Evolutionary conservation across 768 basidiomycete genomes (phyloP).

Genomic region (Auriscalpium vulgare): DNA sequence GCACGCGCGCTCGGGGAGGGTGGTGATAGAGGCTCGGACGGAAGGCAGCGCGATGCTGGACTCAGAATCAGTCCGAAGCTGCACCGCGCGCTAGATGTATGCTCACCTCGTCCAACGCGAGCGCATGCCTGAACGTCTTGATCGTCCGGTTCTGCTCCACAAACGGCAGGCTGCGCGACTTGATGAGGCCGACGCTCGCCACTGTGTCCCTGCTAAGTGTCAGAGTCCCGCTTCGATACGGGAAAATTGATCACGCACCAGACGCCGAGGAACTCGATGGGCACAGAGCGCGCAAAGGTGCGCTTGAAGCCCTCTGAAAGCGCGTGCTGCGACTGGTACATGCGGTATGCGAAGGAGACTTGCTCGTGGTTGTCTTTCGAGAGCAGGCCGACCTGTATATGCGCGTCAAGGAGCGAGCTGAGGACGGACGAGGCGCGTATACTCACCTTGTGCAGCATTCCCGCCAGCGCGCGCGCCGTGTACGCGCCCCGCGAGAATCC

Average conservation of each 20-base stretch:
- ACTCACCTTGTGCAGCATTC: conserved; percentile 59
- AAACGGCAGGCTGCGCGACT: conserved; percentile 56
- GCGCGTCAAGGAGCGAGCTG: neutral
- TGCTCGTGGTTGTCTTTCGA: conserved; percentile 61
- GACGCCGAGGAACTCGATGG: conserved; percentile 73
- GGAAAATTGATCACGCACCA: conserved; percentile 37
- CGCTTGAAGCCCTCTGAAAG: conserved; percentile 63
- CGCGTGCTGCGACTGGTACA: conserved; percentile 41
- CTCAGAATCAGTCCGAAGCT: neutral
- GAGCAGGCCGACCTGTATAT: conserved; percentile 57
- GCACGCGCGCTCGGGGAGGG: conserved; percentile 14
- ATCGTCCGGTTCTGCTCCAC: conserved; percentile 56
- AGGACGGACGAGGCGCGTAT: neutral
- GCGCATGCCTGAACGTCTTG: conserved; percentile 67
- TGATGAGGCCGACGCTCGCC: conserved; percentile 62
- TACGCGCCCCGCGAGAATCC: conserved; percentile 77
- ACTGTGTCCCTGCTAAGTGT: conserved; percentile 60
- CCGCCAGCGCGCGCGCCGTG: conserved; percentile 65
- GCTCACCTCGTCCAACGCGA: conserved; percentile 68
- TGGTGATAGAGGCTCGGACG: conserved; percentile 58
- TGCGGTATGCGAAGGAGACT: conserved; percentile 64
- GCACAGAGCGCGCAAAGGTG: conserved; percentile 59
- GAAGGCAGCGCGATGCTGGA: conserved; percentile 59
- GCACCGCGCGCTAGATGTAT: neutral
- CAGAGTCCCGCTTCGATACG: neutral